Evolutionary conservation across 1,284 basidiomycete genomes (phyloP).

Genomic region (Meira miltonrushii): DNA sequence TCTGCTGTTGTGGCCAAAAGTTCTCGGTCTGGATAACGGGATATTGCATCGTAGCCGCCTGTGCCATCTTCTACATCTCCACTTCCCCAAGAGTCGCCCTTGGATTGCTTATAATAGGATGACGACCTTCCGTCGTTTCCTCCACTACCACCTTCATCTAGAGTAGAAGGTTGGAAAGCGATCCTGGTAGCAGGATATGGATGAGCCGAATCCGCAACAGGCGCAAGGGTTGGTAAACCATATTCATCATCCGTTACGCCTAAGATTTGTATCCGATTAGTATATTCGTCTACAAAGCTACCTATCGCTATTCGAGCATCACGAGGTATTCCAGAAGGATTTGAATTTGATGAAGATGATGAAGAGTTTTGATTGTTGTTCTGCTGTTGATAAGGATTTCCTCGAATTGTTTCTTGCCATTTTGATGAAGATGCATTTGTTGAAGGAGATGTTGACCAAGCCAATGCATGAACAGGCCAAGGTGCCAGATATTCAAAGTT

Average conservation of each 20-base stretch:
- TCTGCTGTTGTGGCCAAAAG: slow-evolving; percentile 49
- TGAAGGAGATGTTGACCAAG: slow-evolving; percentile 7
- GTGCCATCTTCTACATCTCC: slow-evolving; percentile 12
- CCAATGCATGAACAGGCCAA: slow-evolving; percentile 13
- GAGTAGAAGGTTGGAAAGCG: slow-evolving; percentile 45
- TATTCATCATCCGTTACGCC: slow-evolving; percentile 29
- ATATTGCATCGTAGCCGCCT: slow-evolving; percentile 19
- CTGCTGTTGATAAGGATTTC: not conserved
- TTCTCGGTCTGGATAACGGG: slow-evolving; percentile 42
- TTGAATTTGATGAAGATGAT: not conserved
- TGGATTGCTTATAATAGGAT: slow-evolving; percentile 30
- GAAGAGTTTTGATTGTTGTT: not conserved
- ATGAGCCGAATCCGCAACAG: slow-evolving; percentile 46
- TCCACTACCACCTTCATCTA: slow-evolving; percentile 21
- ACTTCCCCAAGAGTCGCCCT: slow-evolving; percentile 36
- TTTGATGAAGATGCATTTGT: not conserved
- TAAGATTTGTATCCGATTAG: slow-evolving; percentile 49
- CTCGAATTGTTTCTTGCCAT: not conserved
- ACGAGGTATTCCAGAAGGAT: slow-evolving; percentile 23
- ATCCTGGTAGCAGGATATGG: slow-evolving; percentile 51
- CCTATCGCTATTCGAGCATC: slow-evolving; percentile 44
- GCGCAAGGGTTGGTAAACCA: slow-evolving; percentile 23
- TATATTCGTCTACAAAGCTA: slow-evolving; percentile 47
- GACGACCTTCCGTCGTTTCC: slow-evolving; percentile 26
- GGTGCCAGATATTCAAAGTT: slow-evolving; percentile 28